Evolutionary conservation across 2,329 filamentous ascomycete genomes (phyloP).

Genomic region (Alternaria burnsii): DNA sequence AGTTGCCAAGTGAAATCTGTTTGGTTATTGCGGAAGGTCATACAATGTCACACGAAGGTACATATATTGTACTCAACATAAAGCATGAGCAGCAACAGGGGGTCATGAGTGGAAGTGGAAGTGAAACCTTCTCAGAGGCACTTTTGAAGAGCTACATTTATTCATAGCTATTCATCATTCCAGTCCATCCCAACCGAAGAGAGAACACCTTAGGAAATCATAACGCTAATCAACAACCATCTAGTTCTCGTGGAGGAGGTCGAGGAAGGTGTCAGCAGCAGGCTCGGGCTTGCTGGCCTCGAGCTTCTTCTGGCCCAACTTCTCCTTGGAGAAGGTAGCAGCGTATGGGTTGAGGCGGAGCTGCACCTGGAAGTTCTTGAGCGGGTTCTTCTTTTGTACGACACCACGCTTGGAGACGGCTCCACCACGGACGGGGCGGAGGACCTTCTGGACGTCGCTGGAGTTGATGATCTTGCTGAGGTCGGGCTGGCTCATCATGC

Average conservation of each 20-base stretch:
- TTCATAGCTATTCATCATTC: slow-evolving; percentile 36
- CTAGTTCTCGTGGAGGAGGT: slow-evolving; percentile 60
- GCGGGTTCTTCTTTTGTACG: slow-evolving; percentile 99
- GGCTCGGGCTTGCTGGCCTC: slow-evolving; percentile 68
- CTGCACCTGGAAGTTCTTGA: slow-evolving; percentile 98
- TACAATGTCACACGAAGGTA: not conserved
- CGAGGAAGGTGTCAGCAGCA: slow-evolving; percentile 62
- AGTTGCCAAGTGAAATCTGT: not conserved
- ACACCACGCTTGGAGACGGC: slow-evolving; percentile 86
- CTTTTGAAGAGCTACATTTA: slow-evolving; percentile 42
- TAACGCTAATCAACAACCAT: slow-evolving; percentile 34
- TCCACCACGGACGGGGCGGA: slow-evolving; percentile 89
- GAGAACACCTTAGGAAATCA: slow-evolving; percentile 39
- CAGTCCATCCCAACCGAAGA: slow-evolving; percentile 33
- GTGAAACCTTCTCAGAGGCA: slow-evolving; percentile 34
- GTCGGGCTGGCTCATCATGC: slow-evolving; percentile 92
- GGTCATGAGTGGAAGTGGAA: slow-evolving; percentile 18
- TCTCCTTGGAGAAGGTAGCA: slow-evolving; percentile 84
- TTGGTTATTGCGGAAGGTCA: not conserved
- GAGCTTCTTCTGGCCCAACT: slow-evolving; percentile 76
- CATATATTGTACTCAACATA: too few relatives aligned
- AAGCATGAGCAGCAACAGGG: not conserved
- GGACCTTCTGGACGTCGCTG: slow-evolving; percentile 95
- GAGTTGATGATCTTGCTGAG: slow-evolving; percentile 99
- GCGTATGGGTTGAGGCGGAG: slow-evolving; percentile 99